Base-by-base conservation (phyloP, 2,329 filamentous ascomycete species). In the Penicillium sp. region DNA sequence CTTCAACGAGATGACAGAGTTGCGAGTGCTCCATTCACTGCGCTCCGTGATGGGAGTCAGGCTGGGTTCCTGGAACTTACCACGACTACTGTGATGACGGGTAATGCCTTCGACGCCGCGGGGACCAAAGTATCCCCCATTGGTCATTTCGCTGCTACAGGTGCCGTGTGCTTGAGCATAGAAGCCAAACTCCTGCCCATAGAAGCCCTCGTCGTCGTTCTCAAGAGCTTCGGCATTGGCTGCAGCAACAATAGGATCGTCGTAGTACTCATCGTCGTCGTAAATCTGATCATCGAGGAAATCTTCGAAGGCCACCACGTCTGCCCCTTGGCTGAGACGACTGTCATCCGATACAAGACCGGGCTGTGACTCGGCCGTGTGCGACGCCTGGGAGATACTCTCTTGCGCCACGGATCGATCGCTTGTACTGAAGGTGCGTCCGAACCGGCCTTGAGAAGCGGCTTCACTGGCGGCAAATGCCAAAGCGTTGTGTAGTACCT, bases 181-280 rank as follows among this genome's bases (percentile, higher is more conserved):
- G 74, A 99, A 99, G 0, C 92, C 93, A 70, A 99, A 99, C 73
- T 99, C 95, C 66, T 92, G 89, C 0, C 95, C 95, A 70, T 99
- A 99, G 79, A 95, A 96, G 0, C 92, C 94, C 63, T 97, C 94
- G 6, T 89, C 89, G 70, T 99, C 95, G 66, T 92, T 93, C 47
- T 95, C 94, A 7, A 99, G 82, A 1, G 90, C 95, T 72, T 95
- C 93, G 0, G 94, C 93, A 67, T 99, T 99, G 5, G 95, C 95
- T 58, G 92, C 95, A 0, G 93, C 94, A 60, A 99, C 96, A 67
- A 98, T 95, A 35, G 88, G 87, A 67, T 97, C 93, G 65, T 98
- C 92, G 59, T 91, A 90, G 52, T 90, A 83, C 46, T 88, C 85
- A 65, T 71, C 85, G 64, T 71, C 85, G 64, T 89, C 82, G 56